Evolutionary conservation across 305 asterid species (phyloP).

Genomic region (Solanum hybrid): DNA sequence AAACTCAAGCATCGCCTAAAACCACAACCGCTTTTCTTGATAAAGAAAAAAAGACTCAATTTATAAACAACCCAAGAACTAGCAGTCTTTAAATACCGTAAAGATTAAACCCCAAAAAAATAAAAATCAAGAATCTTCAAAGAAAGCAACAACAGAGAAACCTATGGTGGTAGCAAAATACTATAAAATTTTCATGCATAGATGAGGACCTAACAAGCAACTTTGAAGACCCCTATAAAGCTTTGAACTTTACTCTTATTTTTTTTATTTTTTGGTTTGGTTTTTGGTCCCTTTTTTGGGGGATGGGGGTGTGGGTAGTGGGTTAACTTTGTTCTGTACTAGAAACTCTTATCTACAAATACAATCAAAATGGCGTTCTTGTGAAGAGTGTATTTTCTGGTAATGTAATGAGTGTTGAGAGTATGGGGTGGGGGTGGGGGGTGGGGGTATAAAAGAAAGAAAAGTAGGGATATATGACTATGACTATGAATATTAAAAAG

Average conservation of each 20-base stretch:
- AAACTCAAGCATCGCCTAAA: not conserved
- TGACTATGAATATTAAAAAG: not conserved
- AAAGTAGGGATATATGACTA: not conserved
- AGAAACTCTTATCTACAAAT: not conserved
- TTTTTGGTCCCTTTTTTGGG: not conserved
- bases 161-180: not conserved
- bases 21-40: not conserved
- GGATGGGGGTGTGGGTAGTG: not conserved
- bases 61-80: not conserved
- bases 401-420: not conserved
- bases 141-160: conserved; percentile 3
- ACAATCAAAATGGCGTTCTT: not conserved
- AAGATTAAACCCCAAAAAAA: not conserved
- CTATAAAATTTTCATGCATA: conserved; percentile 3
- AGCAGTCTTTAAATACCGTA: conserved; percentile 1
- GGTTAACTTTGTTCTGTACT: not conserved
- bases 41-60: not conserved
- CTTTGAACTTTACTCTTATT: not conserved
- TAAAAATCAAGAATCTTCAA: not conserved
- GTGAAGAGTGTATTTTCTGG: not conserved
- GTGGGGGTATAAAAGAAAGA: not conserved
- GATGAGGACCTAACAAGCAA: conserved; percentile 1
- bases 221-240: conserved; percentile 2
- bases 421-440: not conserved
- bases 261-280: not conserved